These are phyloP conservation scores for Gilbertella persicaria DNA, from an alignment of 371 early-diverging fungal genomes.

Conservation along the genomic window DNA sequence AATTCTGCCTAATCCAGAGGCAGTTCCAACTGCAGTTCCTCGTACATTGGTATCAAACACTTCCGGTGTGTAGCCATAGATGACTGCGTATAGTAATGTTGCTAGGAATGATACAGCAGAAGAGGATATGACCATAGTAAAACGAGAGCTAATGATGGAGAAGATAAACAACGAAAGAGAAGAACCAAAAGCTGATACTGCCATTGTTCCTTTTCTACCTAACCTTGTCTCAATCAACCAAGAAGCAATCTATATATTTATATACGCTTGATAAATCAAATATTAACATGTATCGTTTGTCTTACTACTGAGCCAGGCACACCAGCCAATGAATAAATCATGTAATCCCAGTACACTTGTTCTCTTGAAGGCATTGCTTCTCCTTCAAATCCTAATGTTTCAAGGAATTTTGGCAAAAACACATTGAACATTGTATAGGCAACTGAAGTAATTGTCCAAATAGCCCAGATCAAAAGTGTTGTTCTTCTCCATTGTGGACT, in stretches of 20 bases:
- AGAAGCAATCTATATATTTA: constrained; percentile 57
- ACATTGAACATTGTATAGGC: constrained; percentile 89
- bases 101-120: constrained; percentile 71
- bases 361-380: constrained; percentile 39
- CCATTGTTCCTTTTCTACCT: constrained; percentile 85
- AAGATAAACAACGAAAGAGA: constrained; percentile 69
- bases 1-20: constrained; percentile 76
- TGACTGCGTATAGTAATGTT: constrained; percentile 81
- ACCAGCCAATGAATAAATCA: constrained; percentile 77
- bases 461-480: constrained; percentile 73
- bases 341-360: constrained; percentile 75
- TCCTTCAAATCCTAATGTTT: constrained; percentile 52
- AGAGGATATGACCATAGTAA: constrained; percentile 63
- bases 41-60: constrained; percentile 78
- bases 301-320: constrained; percentile 81
- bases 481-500: constrained; percentile 56
- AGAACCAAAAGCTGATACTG: constrained; percentile 71
- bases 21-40: constrained; percentile 82
- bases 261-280: background rate
- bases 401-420: constrained; percentile 76
- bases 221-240: constrained; percentile 74
- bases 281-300: too few species aligned
- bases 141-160: constrained; percentile 50
- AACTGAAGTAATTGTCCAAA: constrained; percentile 78
- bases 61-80: constrained; percentile 90